Evolutionary conservation across 768 basidiomycete species (phyloP).

Genomic region (Suillus americanus): DNA sequence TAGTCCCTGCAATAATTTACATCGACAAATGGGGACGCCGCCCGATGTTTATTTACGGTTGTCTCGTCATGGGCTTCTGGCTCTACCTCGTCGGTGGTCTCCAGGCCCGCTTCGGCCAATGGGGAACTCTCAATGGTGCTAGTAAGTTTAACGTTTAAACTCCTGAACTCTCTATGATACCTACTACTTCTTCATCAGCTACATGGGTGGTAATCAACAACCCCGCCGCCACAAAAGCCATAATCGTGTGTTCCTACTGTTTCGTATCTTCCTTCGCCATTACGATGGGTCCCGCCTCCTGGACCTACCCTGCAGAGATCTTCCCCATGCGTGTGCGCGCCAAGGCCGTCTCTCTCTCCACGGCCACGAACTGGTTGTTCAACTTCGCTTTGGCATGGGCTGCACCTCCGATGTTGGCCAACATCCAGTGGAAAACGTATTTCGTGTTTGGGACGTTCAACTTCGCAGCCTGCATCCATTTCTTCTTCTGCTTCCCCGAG

Average conservation of each 20-base stretch:
- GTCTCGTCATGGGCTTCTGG: slow-evolving; percentile 72
- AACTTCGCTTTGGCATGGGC: slow-evolving; percentile 76
- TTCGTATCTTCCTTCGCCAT: slow-evolving; percentile 75
- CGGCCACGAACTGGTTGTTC: slow-evolving; percentile 59
- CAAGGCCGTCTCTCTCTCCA: slow-evolving; percentile 50
- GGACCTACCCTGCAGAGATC: slow-evolving; percentile 74
- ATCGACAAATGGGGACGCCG: slow-evolving; percentile 81
- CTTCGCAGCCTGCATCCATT: slow-evolving; percentile 66
- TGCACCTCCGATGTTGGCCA: slow-evolving; percentile 66
- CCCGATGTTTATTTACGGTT: slow-evolving; percentile 68
- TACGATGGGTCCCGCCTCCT: slow-evolving; percentile 76
- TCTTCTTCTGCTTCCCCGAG: slow-evolving; percentile 81
- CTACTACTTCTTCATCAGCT: slow-evolving; percentile 8
- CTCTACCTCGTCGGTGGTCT: slow-evolving; percentile 77
- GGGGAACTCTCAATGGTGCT: slow-evolving; percentile 46
- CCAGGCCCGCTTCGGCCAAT: slow-evolving; percentile 64
- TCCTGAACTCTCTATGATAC: not conserved
- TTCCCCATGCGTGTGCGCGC: slow-evolving; percentile 68
- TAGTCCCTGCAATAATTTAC: slow-evolving; percentile 51
- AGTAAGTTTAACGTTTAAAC: slow-evolving; percentile 22
- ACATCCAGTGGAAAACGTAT: slow-evolving; percentile 74
- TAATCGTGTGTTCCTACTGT: slow-evolving; percentile 78
- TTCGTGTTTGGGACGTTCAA: slow-evolving; percentile 81
- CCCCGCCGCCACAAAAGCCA: slow-evolving; percentile 56
- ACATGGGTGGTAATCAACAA: slow-evolving; percentile 66